A percentile compares a stretch with the other conserved stretches of the same genome.
These are phyloP conservation scores for Reutealis trisperma DNA, from an alignment of 345 rosid genomes.

Conservation along the genomic window DNA sequence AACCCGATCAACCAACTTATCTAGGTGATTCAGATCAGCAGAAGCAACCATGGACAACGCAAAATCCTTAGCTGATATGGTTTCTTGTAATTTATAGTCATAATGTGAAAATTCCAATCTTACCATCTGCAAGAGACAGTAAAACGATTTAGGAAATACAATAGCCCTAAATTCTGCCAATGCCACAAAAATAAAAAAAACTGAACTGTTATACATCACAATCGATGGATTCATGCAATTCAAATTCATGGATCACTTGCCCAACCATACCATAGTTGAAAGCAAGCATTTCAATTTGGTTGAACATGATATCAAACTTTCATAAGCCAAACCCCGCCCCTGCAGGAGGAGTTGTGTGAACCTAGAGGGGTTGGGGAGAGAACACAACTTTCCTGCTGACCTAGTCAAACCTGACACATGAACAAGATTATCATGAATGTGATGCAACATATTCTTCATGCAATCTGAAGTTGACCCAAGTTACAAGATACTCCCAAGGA, in stretches of 20 bases:
- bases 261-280: constrained; percentile 5
- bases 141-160: neutral
- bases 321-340: neutral
- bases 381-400: constrained; percentile 2
- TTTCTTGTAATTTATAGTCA: constrained; percentile 67
- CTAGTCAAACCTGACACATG: constrained; percentile 4
- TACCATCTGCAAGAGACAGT: constrained; percentile 49
- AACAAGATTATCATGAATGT: neutral
- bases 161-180: neutral
- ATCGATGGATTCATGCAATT: neutral
- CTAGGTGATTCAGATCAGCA: constrained; percentile 75
- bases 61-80: constrained; percentile 86
- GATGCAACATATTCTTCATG: neutral
- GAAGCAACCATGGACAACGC: constrained; percentile 95
- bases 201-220: constrained; percentile 7
- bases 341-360: constrained; percentile 12
- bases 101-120: constrained; percentile 89
- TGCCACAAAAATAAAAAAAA: neutral
- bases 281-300: neutral
- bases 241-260: constrained; percentile 3
- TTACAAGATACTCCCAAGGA: neutral
- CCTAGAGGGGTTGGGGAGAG: constrained; percentile 10
- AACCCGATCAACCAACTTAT: constrained; percentile 67
- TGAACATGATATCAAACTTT: constrained; percentile 9
- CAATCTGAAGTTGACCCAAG: neutral